Evolutionary conservation across 495 filamentous ascomycete genomes (phyloP).

Genomic region (Penicillium nucicola): DNA sequence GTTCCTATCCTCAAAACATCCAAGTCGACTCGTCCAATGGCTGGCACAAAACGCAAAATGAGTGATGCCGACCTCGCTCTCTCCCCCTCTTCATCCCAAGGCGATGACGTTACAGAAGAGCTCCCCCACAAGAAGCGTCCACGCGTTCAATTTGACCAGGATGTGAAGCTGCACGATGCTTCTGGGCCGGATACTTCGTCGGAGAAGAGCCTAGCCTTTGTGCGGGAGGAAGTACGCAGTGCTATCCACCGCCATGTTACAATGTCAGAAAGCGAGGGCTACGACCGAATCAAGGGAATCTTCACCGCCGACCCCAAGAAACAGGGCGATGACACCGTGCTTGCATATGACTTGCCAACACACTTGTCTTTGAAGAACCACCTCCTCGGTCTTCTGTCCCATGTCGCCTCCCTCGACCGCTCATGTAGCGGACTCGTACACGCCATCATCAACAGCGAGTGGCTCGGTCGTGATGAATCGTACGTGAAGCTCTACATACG

Average conservation of each 20-base stretch:
- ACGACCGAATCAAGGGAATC: conserved; percentile 69
- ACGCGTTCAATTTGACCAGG: conserved; percentile 75
- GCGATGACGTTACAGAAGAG: conserved; percentile 37
- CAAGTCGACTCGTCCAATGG: conserved; percentile 17
- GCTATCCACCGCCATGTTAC: conserved; percentile 65
- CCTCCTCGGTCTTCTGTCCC: conserved; percentile 72
- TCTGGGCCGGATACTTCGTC: conserved; percentile 27
- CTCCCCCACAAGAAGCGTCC: conserved; percentile 51
- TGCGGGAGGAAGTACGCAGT: conserved; percentile 67
- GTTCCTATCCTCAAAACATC: conserved; percentile 43
- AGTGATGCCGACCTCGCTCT: conserved; percentile 37
- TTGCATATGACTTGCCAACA: conserved; percentile 37
- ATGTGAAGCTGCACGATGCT: conserved; percentile 55
- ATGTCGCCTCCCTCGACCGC: conserved; percentile 65
- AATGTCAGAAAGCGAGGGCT: conserved; percentile 63
- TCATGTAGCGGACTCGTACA: conserved; percentile 72
- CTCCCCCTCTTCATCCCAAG: conserved; percentile 32
- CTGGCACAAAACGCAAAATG: conserved; percentile 40
- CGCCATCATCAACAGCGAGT: conserved; percentile 69
- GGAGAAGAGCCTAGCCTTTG: conserved; percentile 57
- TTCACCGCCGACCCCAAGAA: conserved; percentile 51
- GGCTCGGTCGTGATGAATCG: conserved; percentile 78
- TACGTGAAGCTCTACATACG: conserved; percentile 78
- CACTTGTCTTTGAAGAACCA: conserved; percentile 64
- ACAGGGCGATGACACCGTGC: conserved; percentile 39